These are phyloP conservation scores for Leucocoprinus gongylophorus DNA, from an alignment of 1,284 basidiomycete species.

Conservation along the genomic window DNA sequence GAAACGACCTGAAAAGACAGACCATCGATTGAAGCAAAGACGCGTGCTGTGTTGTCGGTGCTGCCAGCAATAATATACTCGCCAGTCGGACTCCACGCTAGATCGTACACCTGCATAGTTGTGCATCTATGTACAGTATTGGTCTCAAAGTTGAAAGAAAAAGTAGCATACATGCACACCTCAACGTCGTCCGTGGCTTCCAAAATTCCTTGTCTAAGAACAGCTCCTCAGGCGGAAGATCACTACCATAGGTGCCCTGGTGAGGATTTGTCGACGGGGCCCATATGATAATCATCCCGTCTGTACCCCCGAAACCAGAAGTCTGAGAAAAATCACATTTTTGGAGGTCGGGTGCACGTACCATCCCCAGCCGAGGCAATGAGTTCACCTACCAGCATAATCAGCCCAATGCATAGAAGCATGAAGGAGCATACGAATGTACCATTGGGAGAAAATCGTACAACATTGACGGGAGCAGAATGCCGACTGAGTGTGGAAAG, in stretches of 20 bases:
- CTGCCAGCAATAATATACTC: slow-evolving; percentile 92
- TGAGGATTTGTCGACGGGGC: slow-evolving; percentile 73
- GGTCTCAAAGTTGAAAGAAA: not conserved
- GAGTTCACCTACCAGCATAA: slow-evolving; percentile 56
- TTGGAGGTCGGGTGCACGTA: slow-evolving; percentile 34
- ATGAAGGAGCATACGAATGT: slow-evolving; percentile 22
- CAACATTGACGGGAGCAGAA: slow-evolving; percentile 94
- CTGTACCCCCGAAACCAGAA: slow-evolving; percentile 38
- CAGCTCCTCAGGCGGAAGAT: slow-evolving; percentile 67
- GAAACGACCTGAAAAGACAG: slow-evolving; percentile 14
- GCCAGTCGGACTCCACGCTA: slow-evolving; percentile 95
- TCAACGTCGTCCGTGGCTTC: slow-evolving; percentile 86
- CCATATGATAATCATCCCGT: slow-evolving; percentile 98
- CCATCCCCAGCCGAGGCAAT: slow-evolving; percentile 95
- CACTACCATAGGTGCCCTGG: slow-evolving; percentile 68
- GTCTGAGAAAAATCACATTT: slow-evolving; percentile 12
- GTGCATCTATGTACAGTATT: slow-evolving; percentile 50
- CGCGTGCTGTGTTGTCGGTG: slow-evolving; percentile 91
- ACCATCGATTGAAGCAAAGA: slow-evolving; percentile 78
- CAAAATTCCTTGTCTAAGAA: slow-evolving; percentile 93
- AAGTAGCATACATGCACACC: slow-evolving; percentile 40
- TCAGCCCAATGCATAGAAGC: slow-evolving; percentile 1
- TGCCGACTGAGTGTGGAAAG: slow-evolving; percentile 91
- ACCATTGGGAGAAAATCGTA: slow-evolving; percentile 94
- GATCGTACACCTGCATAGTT: slow-evolving; percentile 93